Percentiles rank a stretch among this genome's conserved stretches.
Conservation (phyloP, 1,284 basidiomycete species). For the Exobasidium rhododendri region DNA sequence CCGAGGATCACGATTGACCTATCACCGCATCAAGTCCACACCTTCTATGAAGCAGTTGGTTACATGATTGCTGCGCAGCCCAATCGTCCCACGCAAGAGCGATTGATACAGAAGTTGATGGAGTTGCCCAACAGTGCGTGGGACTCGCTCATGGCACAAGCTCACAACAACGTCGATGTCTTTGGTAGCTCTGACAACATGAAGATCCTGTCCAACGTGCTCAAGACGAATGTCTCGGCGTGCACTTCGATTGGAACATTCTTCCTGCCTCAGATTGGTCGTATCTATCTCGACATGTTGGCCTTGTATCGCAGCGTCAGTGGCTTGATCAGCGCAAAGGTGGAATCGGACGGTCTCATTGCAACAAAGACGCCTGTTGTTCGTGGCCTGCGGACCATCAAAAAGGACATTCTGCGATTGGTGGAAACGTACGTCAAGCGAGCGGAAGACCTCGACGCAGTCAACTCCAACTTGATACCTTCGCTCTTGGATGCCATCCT, state of each 20-base stretch:
- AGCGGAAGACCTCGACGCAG: conserved; percentile 89
- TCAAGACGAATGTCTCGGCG: conserved; percentile 98
- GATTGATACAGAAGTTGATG: conserved; percentile 92
- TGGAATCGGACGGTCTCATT: conserved; percentile 73
- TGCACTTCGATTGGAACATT: conserved; percentile 95
- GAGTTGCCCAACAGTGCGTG: conserved; percentile 96
- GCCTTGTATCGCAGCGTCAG: conserved; percentile 97
- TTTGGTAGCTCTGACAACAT: conserved; percentile 88
- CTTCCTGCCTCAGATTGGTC: conserved; percentile 92
- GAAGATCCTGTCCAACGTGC: conserved; percentile 92
- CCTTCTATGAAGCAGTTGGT: conserved; percentile 78
- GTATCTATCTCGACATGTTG: conserved; percentile 97
- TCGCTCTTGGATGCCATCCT: conserved; percentile 93
- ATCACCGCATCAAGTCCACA: conserved; percentile 77
- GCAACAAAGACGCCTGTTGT: conserved; percentile 98
- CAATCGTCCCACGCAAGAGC: conserved; percentile 94
- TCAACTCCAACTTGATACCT: conserved; percentile 89
- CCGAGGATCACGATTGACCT: conserved; percentile 94
- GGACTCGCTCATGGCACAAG: conserved; percentile 96
- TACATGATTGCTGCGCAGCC: conserved; percentile 99
- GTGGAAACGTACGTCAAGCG: conserved; percentile 98
- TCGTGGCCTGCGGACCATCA: conserved; percentile 88
- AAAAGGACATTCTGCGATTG: conserved; percentile 91
- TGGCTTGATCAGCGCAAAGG: conserved; percentile 92
- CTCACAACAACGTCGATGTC: conserved; percentile 87